Base-by-base conservation (phyloP, 371 early-diverging fungal genomes). In the Circinella umbellata region DNA sequence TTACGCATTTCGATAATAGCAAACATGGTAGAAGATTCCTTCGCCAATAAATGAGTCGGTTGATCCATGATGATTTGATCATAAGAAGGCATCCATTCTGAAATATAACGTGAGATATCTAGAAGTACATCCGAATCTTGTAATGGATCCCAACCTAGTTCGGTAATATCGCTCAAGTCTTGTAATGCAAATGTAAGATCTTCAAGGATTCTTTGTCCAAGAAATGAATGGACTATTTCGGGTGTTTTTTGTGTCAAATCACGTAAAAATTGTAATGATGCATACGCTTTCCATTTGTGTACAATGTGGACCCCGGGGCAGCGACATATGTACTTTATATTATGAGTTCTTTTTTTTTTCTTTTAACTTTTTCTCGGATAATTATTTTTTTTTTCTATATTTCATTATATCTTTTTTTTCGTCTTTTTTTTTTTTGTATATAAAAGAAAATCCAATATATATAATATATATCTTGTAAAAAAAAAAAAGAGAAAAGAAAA, bases 251-350 rank as follows among this genome's bases (percentile, higher is more conserved):
- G 49, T 4, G 70, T 20, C 39, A 64, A 46, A 20, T 51, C 15
- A 18, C 49, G 59, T 59, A 74, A 37, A 49, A 70, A 74, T n/a
- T 66, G 57, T 4, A 74, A 60, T 4, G 74, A 70, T 0, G 71
- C 74, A 20, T 74, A 74, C 8, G 74, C 74, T 59, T 73, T 73
- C 74, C 69, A 73, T 48, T 70, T 66, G 27, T 70, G 70, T 37
- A 69, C 64, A 8, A 54, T 67, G 11, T 49, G 42, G n/a, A 63
- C 55, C 46, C 54, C 66, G 18, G 61, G 63, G 7, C 71, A 62
- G 0, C 48, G 62, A 48, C 61, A 57, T 46, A 71, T 37, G 37
- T 71, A 66, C 71, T 71, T 14, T 46, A 14, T 48, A 35, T 8
- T 0, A 18, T 14, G 7, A 48, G 63, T 9, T 63, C 10, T 38